Evolutionary conservation across 2,329 filamentous ascomycete species (phyloP).

Genomic region (Cyanodermella asteris): DNA sequence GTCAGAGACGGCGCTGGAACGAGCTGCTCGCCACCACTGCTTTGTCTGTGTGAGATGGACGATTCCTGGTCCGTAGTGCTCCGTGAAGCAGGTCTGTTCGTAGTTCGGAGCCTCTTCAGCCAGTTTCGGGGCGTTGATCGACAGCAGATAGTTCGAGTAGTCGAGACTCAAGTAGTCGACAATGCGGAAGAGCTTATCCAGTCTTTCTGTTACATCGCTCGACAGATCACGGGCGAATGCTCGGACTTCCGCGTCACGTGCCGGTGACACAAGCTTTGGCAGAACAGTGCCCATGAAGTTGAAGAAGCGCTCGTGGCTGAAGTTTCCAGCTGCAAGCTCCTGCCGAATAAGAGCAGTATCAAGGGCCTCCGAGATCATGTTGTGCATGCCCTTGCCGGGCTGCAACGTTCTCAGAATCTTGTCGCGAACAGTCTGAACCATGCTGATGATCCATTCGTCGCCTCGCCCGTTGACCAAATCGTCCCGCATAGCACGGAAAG

Average conservation of each 20-base stretch:
- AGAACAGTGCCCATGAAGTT: conserved; percentile 39
- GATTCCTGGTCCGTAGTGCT: conserved; percentile 28
- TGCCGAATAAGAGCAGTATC: conserved; percentile 35
- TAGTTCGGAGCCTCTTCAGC: conserved; percentile 40
- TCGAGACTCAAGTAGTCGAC: conserved; percentile 41
- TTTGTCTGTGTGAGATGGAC: conserved; percentile 30
- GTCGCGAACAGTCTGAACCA: conserved; percentile 41
- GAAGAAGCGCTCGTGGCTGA: conserved; percentile 43
- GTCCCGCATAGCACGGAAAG: conserved; percentile 35
- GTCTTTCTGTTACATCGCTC: conserved; percentile 37
- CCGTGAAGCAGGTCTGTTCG: conserved; percentile 35
- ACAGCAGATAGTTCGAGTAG: conserved; percentile 43
- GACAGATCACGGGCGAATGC: conserved; percentile 28
- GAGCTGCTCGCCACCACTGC: conserved; percentile 14
- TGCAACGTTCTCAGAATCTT: conserved; percentile 37
- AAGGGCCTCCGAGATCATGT: conserved; percentile 36
- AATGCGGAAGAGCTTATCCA: conserved; percentile 38
- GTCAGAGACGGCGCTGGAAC: conserved; percentile 4
- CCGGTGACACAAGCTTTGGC: conserved; percentile 42
- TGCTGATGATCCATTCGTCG: conserved; percentile 39
- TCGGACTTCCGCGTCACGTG: conserved; percentile 37
- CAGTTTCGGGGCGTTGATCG: conserved; percentile 35
- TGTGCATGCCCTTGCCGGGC: conserved; percentile 38
- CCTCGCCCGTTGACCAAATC: conserved; percentile 34
- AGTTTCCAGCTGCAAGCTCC: conserved; percentile 36